Percentiles rank a stretch among this genome's conserved stretches.
These are phyloP conservation scores for Brettanomyces naardenensis DNA, from an alignment of 805 yeast species.

Conservation along the genomic window DNA sequence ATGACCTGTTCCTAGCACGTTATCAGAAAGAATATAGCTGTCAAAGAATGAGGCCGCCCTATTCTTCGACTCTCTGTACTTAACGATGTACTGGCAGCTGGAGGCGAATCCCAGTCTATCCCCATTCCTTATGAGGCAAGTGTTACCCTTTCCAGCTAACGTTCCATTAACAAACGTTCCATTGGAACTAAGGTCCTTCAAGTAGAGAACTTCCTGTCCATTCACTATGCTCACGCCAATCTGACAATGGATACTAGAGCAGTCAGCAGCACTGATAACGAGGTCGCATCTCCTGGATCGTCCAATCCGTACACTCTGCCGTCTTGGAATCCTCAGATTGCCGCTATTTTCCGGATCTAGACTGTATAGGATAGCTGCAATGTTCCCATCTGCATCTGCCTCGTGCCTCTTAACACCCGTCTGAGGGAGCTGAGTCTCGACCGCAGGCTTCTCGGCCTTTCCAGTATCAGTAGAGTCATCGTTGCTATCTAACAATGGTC, in stretches of 20 bases:
- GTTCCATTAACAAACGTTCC: conserved; percentile 63
- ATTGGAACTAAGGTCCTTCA: conserved; percentile 54
- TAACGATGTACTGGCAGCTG: conserved; percentile 23
- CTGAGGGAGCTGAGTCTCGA: no score
- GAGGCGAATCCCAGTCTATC: conserved; percentile 51
- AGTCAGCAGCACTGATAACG: conserved; percentile 36
- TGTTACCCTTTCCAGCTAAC: conserved; percentile 39
- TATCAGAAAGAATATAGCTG: conserved; percentile 42
- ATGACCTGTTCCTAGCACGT: conserved; percentile 66
- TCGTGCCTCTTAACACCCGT: conserved; percentile 1
- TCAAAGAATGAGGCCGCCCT: conserved; percentile 41
- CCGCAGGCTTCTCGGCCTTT: background rate
- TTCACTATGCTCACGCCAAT: conserved; percentile 34
- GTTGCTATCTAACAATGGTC: background rate
- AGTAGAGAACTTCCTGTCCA: conserved; percentile 31
- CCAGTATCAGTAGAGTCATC: background rate
- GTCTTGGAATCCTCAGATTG: conserved; percentile 5
- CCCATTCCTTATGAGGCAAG: conserved; percentile 49
- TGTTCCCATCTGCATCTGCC: background rate
- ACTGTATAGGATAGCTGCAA: conserved; percentile 9
- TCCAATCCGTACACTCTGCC: conserved; percentile 15
- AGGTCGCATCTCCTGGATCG: conserved; percentile 41
- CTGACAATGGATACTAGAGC: conserved; percentile 59
- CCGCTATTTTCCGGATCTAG: conserved; percentile 5
- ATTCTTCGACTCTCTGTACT: conserved; percentile 15